Percentiles rank a stretch among this genome's conserved stretches.
phyloP scores from a whole-genome alignment of 106 monocot species.

The Posidonia australis region DNA sequence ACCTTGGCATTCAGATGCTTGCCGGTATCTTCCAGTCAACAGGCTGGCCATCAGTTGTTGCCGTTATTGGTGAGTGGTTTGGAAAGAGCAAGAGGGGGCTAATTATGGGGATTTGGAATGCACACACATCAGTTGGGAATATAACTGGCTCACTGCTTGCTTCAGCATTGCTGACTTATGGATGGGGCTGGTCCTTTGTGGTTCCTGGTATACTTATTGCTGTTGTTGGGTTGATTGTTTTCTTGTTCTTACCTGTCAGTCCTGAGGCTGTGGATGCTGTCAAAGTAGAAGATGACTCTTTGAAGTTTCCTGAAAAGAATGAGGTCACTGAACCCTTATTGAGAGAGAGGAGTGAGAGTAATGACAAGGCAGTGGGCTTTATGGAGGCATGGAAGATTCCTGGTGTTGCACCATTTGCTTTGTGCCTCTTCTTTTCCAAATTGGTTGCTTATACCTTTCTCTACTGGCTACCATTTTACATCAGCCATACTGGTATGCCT shows the following conservation, averaged over 20 bases:
- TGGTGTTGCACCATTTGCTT: constrained; percentile 17
- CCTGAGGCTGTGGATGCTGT: constrained; percentile 32
- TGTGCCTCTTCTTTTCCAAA: constrained; percentile 26
- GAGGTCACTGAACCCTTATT: constrained; percentile 28
- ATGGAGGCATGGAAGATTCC: constrained; percentile 16
- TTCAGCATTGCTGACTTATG: constrained; percentile 48
- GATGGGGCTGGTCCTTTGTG: constrained; percentile 84
- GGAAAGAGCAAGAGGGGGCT: constrained; percentile 83
- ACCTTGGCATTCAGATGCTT: constrained; percentile 51
- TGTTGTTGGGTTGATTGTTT: constrained; percentile 44
- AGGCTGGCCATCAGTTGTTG: constrained; percentile 83
- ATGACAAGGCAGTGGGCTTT: constrained; percentile 23
- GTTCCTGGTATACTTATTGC: constrained; percentile 52
- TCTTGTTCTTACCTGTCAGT: constrained; percentile 63
- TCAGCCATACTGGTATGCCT: constrained; percentile 17
- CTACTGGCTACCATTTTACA: constrained; percentile 24
- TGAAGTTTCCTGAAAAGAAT: constrained; percentile 14
- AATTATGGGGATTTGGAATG: constrained; percentile 96
- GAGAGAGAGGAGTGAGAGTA: constrained; percentile 10
- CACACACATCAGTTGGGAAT: constrained; percentile 78
- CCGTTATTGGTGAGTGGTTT: constrained; percentile 76
- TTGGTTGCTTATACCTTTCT: constrained; percentile 24
- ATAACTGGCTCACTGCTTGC: constrained; percentile 70
- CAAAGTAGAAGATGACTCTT: constrained; percentile 13
- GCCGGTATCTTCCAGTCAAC: constrained; percentile 75